Percentiles rank a stretch among this genome's conserved stretches.
Evolutionary conservation across 805 yeast species (phyloP).

Genomic region (Sungouiella thailandica): DNA sequence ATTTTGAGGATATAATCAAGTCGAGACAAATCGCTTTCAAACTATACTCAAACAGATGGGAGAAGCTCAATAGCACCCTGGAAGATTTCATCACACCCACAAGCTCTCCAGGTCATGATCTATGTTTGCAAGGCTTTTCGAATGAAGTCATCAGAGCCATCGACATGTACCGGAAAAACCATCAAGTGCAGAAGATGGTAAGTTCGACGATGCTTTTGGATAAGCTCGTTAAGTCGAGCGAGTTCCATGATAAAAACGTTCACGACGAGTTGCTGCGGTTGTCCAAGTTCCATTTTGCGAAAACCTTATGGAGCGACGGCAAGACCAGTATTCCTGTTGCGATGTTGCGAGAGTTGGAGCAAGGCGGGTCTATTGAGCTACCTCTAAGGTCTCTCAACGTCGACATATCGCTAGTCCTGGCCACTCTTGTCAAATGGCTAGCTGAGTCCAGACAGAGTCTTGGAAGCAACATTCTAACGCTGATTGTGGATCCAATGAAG

Average conservation of each 20-base stretch:
- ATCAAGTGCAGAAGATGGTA: conserved; percentile 45
- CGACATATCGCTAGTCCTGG: conserved; percentile 21
- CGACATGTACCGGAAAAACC: conserved; percentile 29
- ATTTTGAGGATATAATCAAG: neutral
- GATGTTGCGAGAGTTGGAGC: conserved; percentile 35
- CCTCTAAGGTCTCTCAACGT: conserved; percentile 16
- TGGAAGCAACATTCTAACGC: conserved; percentile 50
- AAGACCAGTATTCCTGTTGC: conserved; percentile 53
- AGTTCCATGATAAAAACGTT: conserved; percentile 6
- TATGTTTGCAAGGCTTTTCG: conserved; percentile 20
- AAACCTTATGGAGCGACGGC: conserved; percentile 60
- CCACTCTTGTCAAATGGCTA: conserved; percentile 63
- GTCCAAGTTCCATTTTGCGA: conserved; percentile 43
- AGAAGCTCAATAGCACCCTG: too few relatives aligned
- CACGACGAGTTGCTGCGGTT: conserved; percentile 7
- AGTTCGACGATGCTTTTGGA: conserved; percentile 45
- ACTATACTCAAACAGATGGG: neutral
- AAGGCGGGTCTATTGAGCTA: conserved; percentile 8
- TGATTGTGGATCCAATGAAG: conserved; percentile 50
- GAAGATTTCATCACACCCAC: neutral
- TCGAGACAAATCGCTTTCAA: neutral
- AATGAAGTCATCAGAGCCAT: conserved; percentile 42
- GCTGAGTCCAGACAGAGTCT: conserved; percentile 66
- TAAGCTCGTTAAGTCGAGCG: conserved; percentile 22
- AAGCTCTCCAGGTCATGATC: neutral